Evolutionary conservation across 2,329 filamentous ascomycete species (phyloP), one percentile per base, ranked within the genome.

Genomic region (Aspergillus hortae): DNA sequence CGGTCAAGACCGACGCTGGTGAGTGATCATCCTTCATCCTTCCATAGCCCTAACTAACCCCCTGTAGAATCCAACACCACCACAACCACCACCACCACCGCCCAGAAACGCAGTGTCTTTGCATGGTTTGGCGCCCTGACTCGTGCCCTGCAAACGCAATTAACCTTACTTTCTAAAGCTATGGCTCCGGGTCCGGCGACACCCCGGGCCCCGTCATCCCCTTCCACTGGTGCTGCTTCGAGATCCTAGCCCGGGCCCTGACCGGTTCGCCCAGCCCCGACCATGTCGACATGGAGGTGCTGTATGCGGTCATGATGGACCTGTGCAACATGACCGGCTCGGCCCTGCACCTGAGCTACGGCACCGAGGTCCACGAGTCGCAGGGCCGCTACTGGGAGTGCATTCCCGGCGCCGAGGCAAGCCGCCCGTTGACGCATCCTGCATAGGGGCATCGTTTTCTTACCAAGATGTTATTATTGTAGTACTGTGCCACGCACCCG

Each of bases 301-400:
- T 61, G 4, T 61, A 61, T 50, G 36, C 55, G 23, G 49, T 50
- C 35, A 56, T 60, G 59, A 53, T 46, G 3, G 33, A 46, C 6
- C 17, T 57, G 17, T 52, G 48, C 47, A 61, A 61, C 43, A 41
- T 44, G 6, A 49, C 54, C 10, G 43, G 48, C 14, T 56, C 54
- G 2, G 54, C 59, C 2, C 21, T 61, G 23, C 47, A 56, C 5
- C 42, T 61, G n/a, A 53, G 40, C 41, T 61, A 61, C 11, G 59
- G 59, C 9, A 46, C 52, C 10, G 57, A 61, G 36, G 46, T 60
- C 14, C 30, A 36, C 12, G 54, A 50, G n/a, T 54, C 59, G 3
- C 59, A 61, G 25, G 57, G 59, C n/a, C 59, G 57, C 36, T 60
- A 60, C 32, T 61, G 59, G 59, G 57, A 60, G 33, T 60, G 55